phyloP scores from a whole-genome alignment of 495 filamentous ascomycete genomes.

The Lasiosphaeria hispida region DNA sequence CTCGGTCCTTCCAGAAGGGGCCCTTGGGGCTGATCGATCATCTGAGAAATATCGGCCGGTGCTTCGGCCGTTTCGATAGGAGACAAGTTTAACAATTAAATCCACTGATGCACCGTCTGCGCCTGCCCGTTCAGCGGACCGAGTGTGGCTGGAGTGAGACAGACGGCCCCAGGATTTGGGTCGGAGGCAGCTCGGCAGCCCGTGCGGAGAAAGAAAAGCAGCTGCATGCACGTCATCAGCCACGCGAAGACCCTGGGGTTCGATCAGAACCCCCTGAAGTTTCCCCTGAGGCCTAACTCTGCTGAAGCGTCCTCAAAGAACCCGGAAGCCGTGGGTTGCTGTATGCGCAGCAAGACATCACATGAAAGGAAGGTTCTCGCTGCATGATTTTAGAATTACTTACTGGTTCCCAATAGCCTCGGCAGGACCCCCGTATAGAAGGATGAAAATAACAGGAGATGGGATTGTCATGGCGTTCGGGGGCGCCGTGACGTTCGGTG shows the following conservation, averaged over 20 bases:
- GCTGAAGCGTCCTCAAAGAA: not conserved
- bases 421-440: too few species aligned
- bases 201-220: not conserved
- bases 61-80: too few species aligned
- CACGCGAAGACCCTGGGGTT: constrained; percentile 22
- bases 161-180: not conserved
- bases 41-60: too few species aligned
- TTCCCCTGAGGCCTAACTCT: constrained; percentile 1
- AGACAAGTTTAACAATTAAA: too few species aligned
- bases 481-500: constrained; percentile 3
- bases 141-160: constrained; percentile 18
- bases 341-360: not conserved
- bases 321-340: not conserved
- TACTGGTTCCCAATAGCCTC: too few species aligned
- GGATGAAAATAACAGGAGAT: not conserved
- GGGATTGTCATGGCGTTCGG: not conserved
- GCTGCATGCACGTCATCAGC: constrained; percentile 27
- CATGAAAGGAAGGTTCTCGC: not conserved
- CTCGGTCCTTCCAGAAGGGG: too few species aligned
- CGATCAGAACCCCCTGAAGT: not conserved
- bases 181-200: constrained; percentile 4
- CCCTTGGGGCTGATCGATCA: too few species aligned
- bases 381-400: too few species aligned
- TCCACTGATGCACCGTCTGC: not conserved
- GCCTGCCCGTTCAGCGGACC: constrained; percentile 5